Conservation (phyloP, 176 grass and related monocot species). For the Carex parvula region DNA sequence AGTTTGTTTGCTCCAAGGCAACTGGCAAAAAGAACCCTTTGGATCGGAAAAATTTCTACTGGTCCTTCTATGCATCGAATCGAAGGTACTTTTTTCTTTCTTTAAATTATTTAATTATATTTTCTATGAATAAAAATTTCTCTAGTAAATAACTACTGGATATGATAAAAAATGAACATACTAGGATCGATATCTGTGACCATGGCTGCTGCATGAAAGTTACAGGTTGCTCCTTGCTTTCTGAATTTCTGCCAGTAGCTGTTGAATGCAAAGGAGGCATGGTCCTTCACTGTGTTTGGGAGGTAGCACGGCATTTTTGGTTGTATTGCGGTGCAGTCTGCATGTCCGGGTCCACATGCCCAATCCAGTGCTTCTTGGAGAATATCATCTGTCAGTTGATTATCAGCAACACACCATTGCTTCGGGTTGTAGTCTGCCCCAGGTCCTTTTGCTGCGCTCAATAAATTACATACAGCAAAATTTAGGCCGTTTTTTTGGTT, state of each 20-base stretch:
- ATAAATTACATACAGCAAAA: neutral
- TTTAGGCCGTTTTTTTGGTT: neutral
- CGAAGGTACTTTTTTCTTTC: too few species aligned
- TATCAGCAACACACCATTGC: constrained; percentile 59
- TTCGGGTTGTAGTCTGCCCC: constrained; percentile 15
- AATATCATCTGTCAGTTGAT: constrained; percentile 48
- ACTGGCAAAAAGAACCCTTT: too few species aligned
- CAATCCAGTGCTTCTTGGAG: constrained; percentile 43
- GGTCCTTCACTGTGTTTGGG: constrained; percentile 48
- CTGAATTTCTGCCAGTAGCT: constrained; percentile 73
- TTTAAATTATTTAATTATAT: too few species aligned
- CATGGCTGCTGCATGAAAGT: constrained; percentile 52
- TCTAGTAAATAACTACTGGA: neutral
- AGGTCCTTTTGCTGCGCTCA: neutral
- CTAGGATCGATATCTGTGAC: constrained; percentile 51
- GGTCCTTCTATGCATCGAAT: too few species aligned
- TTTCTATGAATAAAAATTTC: too few species aligned
- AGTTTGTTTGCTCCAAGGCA: too few species aligned
- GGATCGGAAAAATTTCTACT: too few species aligned
- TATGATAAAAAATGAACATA: constrained; percentile 16
- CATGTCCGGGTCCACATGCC: constrained; percentile 41
- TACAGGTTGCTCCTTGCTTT: constrained; percentile 58
- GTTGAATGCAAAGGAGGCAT: constrained; percentile 54
- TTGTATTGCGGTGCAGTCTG: constrained; percentile 49
- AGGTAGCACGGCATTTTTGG: constrained; percentile 54